Evolutionary conservation across 306 rosid genomes (phyloP).

Genomic region (Vigna angularis): DNA sequence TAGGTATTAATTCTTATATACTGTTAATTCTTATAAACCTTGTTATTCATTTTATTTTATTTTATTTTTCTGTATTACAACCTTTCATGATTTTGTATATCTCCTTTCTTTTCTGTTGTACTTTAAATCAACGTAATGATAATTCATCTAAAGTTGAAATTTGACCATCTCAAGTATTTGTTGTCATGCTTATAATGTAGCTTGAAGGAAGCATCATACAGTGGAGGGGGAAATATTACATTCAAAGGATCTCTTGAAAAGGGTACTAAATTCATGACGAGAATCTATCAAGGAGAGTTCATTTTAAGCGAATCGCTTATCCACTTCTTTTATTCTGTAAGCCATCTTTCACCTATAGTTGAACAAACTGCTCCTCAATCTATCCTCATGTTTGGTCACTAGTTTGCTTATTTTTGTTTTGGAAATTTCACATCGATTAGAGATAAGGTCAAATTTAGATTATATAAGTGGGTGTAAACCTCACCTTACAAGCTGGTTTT

Average conservation of each 20-base stretch:
- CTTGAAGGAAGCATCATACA: conserved; percentile 17
- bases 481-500: too few species aligned
- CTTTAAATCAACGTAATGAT: too few species aligned
- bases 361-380: background rate
- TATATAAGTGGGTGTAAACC: too few species aligned
- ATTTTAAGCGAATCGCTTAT: background rate
- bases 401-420: too few species aligned
- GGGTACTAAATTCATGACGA: background rate
- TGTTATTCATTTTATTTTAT: too few species aligned
- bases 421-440: too few species aligned
- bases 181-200: background rate
- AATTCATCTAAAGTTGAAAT: too few species aligned
- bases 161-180: background rate
- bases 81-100: background rate
- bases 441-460: too few species aligned
- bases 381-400: background rate
- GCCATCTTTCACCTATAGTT: background rate
- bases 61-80: background rate
- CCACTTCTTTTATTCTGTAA: conserved; percentile 17
- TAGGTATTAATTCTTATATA: too few species aligned
- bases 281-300: conserved; percentile 10
- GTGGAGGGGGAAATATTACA: conserved; percentile 17
- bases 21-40: too few species aligned
- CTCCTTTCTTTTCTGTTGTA: background rate
- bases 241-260: conserved; percentile 19